Base-by-base conservation (phyloP, 257 asterid genomes). In the Fraxinus americana region DNA sequence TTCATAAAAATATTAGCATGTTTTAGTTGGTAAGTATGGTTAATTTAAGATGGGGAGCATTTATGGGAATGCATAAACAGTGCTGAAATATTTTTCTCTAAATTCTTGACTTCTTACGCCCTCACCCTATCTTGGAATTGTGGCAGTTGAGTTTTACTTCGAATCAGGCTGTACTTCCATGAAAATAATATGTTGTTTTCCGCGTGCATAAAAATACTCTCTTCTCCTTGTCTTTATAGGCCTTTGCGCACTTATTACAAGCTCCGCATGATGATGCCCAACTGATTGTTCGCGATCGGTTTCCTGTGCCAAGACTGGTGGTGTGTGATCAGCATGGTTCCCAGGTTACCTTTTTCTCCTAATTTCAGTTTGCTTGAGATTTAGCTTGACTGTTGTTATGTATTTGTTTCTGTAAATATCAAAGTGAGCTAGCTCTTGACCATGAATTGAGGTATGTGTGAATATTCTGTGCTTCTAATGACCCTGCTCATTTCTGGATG, bases 301-400 rank as follows among this genome's bases (percentile, higher is more conserved):
- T 93, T 83, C 99, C 99, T 59, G 92, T 87, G 29, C 99, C 99
- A 57, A 91, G 99, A 86, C 93, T 93, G 79, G 99, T 96, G 79
- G 89, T 93, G 65, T 96, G 99, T 78, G 99, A 96, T 90, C 99
- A 96, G 83, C 98, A 96, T 84, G 98, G 98, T 79, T 96, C 99
- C 57, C 99, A 95, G 99, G 99, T 95, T 71, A 77, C 63, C 16
- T 61, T 82, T 66, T 21, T 67, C 38, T 57, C 41, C 48, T 35
- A 32, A 23, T 79, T 21, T 69, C 50, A 63, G 35, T 27, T 38
- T 65, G 25, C 2, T 65, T 12, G 41, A 78, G 19, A 17, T 36
- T 27, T 14, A 57, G 27, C 61, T 73, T 57, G 59, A 39, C 70
- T 73, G 63, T 30, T 73, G 63, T 30, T 78, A 71, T 54, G 45